Evolutionary conservation across 1,284 basidiomycete species (phyloP).

Genomic region (Sporisorium iseilematis-ciliati): DNA sequence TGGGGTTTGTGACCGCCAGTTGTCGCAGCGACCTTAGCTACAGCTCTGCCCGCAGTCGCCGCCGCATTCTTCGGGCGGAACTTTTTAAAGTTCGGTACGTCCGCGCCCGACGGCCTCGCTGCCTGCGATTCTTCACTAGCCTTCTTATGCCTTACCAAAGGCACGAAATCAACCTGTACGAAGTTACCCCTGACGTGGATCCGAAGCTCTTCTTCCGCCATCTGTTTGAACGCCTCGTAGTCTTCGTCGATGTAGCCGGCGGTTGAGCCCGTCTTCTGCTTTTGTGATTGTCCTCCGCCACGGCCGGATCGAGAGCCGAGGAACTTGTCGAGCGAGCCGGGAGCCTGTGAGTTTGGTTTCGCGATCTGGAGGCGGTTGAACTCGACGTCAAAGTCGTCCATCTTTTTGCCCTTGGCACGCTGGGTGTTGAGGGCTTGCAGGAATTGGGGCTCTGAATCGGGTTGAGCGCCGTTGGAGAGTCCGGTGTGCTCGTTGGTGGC

Average conservation of each 20-base stretch:
- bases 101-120: background rate
- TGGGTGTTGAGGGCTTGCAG: conserved; percentile 56
- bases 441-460: conserved; percentile 55
- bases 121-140: background rate
- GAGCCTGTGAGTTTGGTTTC: conserved; percentile 22
- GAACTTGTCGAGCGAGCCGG: conserved; percentile 15
- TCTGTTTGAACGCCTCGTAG: conserved; percentile 51
- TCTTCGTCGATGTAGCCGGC: conserved; percentile 40
- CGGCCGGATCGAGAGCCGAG: background rate
- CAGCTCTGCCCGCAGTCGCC: background rate
- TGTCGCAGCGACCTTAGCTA: background rate
- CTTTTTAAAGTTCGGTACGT: conserved; percentile 48
- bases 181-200: conserved; percentile 60
- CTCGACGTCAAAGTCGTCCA: conserved; percentile 61
- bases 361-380: conserved; percentile 57
- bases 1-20: background rate
- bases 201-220: conserved; percentile 54
- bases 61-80: conserved; percentile 30
- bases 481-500: conserved; percentile 11
- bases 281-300: background rate
- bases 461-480: conserved; percentile 24
- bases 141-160: conserved; percentile 40
- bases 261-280: background rate
- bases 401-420: conserved; percentile 42
- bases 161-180: conserved; percentile 65